Evolutionary conservation across 129 eudicot genomes (phyloP), one percentile per base, ranked within the genome.

Genomic region (Logfia minima): DNA sequence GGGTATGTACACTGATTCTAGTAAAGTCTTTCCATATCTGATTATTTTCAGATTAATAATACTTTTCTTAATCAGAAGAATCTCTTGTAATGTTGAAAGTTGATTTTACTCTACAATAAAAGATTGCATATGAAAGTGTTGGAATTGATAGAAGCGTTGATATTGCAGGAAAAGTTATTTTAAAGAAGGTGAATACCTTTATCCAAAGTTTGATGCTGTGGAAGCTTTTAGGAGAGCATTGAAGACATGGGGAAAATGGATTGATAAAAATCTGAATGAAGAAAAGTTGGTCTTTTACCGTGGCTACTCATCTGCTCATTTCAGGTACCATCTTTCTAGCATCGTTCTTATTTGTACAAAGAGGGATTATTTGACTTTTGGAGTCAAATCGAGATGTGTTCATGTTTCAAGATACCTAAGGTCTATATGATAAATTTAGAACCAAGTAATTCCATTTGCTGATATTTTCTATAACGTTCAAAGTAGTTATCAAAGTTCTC

Each of bases 251-350:
- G 97, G 86, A 59, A 86, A 83, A 29, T 91, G 97, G 98, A 83
- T 91, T 65, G 89, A 87, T 79, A 68, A 83, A 64, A 91, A 89
- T 68, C 68, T 87, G 72, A 61, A 78, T 61, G 76, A 78, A 16
- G 71, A 77, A 43, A 87, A 89, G 83, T 70, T 91, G 87, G 88
- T 91, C 17, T 84, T 93, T 37, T 93, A 93, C 77, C 98, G 97
- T 5, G 96, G 91, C 4, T 93, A 91, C 79, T 93, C 98, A 13
- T 89, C 96, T 79, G 93, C 98, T 32, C 98, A 93, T 85, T 93
- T 87, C 84, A 93, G 98, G 98, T 93, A 82, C 24, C 28, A 8
- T 67, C 35, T 69, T 24, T 9, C 67, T 61, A 22, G 56, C 16
- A 1, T 61, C 31, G 4, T 59, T 69, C 68, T 63, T 68, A 22